Conservation (phyloP, 805 yeast species). For the Kuraishia ogatae region DNA sequence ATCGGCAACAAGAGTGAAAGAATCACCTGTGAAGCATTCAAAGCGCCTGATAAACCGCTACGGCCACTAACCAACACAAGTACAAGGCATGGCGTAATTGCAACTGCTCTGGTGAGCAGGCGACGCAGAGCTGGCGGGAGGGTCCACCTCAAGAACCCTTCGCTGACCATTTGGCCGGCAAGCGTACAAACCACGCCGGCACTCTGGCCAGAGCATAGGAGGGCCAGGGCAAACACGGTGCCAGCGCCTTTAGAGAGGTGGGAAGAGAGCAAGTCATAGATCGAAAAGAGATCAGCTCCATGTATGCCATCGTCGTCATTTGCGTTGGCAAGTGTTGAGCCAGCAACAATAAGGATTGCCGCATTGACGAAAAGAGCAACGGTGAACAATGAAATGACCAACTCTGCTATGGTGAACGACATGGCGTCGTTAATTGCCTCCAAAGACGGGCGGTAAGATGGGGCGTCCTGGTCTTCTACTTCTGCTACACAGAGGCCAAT, state of each 20-base stretch:
- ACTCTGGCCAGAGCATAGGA: constrained; percentile 86
- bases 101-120: constrained; percentile 71
- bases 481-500: constrained; percentile 10
- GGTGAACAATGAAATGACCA: constrained; percentile 71
- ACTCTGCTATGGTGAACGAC: constrained; percentile 74
- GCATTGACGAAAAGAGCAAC: constrained; percentile 92
- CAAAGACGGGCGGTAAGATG: constrained; percentile 59
- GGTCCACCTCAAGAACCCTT: constrained; percentile 78
- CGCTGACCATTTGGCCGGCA: constrained; percentile 91
- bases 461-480: constrained; percentile 6
- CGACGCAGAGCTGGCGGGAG: constrained; percentile 78
- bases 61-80: constrained; percentile 71
- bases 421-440: constrained; percentile 75
- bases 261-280: constrained; percentile 58
- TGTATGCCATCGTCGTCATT: constrained; percentile 40
- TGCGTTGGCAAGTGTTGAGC: constrained; percentile 58
- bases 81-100: constrained; percentile 75
- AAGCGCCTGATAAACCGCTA: constrained; percentile 65
- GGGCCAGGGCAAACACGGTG: constrained; percentile 78
- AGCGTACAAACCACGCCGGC: constrained; percentile 93
- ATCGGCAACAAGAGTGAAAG: constrained; percentile 75
- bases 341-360: constrained; percentile 85
- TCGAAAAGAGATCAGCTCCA: constrained; percentile 76
- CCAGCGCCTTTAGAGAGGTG: constrained; percentile 85
- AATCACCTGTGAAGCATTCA: constrained; percentile 80